Percentiles rank a stretch among this genome's conserved stretches.
These are phyloP conservation scores for Austroboletus festivus DNA, from an alignment of 768 basidiomycete species.

Conservation along the genomic window DNA sequence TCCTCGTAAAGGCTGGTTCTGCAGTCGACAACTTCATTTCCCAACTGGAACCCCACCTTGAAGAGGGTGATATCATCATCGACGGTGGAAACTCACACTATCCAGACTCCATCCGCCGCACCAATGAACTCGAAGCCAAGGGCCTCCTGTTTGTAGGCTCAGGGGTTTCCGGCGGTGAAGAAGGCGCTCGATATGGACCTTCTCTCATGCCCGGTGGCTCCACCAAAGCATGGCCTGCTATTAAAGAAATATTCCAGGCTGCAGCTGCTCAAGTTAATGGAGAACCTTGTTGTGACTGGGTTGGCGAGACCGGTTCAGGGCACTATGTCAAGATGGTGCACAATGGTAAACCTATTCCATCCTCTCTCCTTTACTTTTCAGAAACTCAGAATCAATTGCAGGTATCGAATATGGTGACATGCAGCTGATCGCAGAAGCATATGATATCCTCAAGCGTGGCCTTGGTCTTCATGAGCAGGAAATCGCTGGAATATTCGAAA, in stretches of 20 bases:
- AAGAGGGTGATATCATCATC: conserved; percentile 97
- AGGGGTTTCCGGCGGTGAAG: conserved; percentile 99
- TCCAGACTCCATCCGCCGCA: conserved; percentile 95
- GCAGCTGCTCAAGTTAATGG: conserved; percentile 93
- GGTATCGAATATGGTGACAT: conserved; percentile 99
- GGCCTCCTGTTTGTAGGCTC: conserved; percentile 97
- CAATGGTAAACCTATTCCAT: conserved; percentile 68
- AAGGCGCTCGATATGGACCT: conserved; percentile 95
- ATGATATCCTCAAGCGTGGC: conserved; percentile 97
- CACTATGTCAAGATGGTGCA: conserved; percentile 99
- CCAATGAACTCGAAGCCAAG: conserved; percentile 89
- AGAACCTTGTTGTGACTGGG: conserved; percentile 99
- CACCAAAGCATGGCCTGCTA: conserved; percentile 88
- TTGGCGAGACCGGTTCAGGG: conserved; percentile 90
- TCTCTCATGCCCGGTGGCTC: conserved; percentile 99
- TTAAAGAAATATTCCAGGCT: conserved; percentile 99
- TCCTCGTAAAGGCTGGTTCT: conserved; percentile 96
- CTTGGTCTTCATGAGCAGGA: conserved; percentile 83
- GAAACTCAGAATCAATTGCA: conserved; percentile 29
- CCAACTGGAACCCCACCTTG: conserved; percentile 85
- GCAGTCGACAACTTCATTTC: conserved; percentile 96
- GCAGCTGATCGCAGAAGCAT: conserved; percentile 98
- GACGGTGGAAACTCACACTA: conserved; percentile 99
- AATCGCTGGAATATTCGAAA: conserved; percentile 90
- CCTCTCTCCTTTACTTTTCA: conserved; percentile 1